Evolutionary conservation across 305 asterid species (phyloP), one percentile per base, ranked within the genome.

Genomic region (Caryopteris hybrid): DNA sequence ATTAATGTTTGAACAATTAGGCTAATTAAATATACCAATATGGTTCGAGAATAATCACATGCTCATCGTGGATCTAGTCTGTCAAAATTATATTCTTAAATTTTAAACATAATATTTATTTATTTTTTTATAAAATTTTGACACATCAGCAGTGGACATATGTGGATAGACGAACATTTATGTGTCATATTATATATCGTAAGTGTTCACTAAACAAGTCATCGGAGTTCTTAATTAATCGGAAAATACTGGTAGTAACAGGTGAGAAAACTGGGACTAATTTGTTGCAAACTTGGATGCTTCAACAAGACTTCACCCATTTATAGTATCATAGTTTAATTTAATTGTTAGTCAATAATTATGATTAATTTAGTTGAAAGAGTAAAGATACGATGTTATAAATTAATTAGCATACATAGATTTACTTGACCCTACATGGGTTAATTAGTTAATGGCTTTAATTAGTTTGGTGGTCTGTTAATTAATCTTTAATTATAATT

Each of bases 201-300:
- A 56, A 39, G 31, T 25, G 29, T 66, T 59, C 16, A 61, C 61
- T 29, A 61, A 66, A 38, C 67, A 53, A 74, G 66, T 69, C 51
- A 57, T 51, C 2, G 23, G 45, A 55, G 54, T 42, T 47, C 74
- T 71, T 45, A 46, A 64, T 63, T n/a, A n/a, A n/a, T n/a, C 71
- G 81, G 64, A 38, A 16, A 74, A 69, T 64, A 29, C 4, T 76
- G 79, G 78, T 13, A 54, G 79, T 72, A 74, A 84, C 86, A 53
- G 86, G 79, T 79, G 84, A 56, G 88, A 84, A 83, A 74, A 61
- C 52, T 60, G 66, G 61, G 68, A 42, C 20, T 6, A 69, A 46
- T 64, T 34, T 39, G 38, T 66, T 42, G 33, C 8, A 14, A 61
- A 31, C 14, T 34, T 67, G 61, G 34, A 63, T 78, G 72, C 68